Percentiles rank a stretch among this genome's conserved stretches.
Conservation (phyloP, 345 rosid genomes). For the Nephelium lappaceum region DNA sequence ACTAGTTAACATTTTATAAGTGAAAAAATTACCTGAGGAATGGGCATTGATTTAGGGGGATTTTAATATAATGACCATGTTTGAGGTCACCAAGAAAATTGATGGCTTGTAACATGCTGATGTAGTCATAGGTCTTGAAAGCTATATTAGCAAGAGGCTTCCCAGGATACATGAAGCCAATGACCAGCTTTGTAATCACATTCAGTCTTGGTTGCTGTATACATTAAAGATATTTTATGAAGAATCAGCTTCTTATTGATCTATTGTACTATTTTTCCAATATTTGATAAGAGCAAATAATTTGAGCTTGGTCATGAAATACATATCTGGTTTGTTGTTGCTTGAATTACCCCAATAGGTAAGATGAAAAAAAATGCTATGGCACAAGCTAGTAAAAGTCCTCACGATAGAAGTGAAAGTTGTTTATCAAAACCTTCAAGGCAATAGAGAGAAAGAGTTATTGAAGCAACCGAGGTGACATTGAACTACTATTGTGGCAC, state of each 20-base stretch:
- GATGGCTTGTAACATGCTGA: slow-evolving; percentile 49
- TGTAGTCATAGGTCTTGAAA: slow-evolving; percentile 50
- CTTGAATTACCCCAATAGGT: slow-evolving; percentile 50
- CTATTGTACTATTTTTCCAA: background rate
- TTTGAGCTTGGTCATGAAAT: background rate
- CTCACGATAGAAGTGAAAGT: slow-evolving; percentile 65
- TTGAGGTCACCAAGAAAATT: slow-evolving; percentile 48
- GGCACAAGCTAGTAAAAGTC: slow-evolving; percentile 37
- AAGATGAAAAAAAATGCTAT: slow-evolving; percentile 50
- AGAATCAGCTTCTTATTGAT: background rate
- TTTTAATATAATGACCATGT: slow-evolving; percentile 64
- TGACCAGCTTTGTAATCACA: slow-evolving; percentile 50
- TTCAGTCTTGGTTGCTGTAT: slow-evolving; percentile 47
- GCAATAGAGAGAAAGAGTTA: slow-evolving; percentile 40
- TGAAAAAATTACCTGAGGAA: slow-evolving; percentile 43
- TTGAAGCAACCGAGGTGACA: slow-evolving; percentile 17
- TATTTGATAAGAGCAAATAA: background rate
- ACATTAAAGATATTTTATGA: no score
- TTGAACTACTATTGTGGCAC: slow-evolving; percentile 64
- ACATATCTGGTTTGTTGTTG: slow-evolving; percentile 56
- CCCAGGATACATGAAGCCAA: slow-evolving; percentile 57
- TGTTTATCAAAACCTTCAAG: slow-evolving; percentile 49
- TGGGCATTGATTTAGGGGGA: slow-evolving; percentile 60
- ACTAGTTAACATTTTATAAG: no score
- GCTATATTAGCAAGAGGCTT: slow-evolving; percentile 48